Conservation (phyloP, 208 protist species). For the Leishmania aethiopica region DNA sequence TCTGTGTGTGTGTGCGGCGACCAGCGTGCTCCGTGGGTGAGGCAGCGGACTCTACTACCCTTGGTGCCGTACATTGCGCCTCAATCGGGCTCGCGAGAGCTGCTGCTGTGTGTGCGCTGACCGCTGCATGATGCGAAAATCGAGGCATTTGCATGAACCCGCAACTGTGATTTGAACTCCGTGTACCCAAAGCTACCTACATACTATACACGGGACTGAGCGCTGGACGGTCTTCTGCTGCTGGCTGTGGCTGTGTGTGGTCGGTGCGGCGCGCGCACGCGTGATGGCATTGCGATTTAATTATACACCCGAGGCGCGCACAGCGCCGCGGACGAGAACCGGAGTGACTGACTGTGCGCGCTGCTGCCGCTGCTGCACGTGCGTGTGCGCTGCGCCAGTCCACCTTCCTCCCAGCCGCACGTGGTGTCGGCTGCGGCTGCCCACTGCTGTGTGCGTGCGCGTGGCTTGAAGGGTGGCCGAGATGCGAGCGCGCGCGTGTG, state of each 20-base stretch:
- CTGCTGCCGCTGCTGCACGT: background rate
- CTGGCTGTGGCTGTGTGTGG: background rate
- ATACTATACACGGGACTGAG: slow-evolving; percentile 22
- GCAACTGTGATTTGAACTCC: background rate
- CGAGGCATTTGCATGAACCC: too few relatives aligned
- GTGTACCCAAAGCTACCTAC: slow-evolving; percentile 26
- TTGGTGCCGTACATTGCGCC: slow-evolving; percentile 3
- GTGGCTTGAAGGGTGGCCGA: slow-evolving; percentile 11
- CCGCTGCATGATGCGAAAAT: too few relatives aligned
- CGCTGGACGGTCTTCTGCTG: slow-evolving; percentile 8
- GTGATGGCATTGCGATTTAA: slow-evolving; percentile 17
- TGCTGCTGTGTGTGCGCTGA: too few relatives aligned
- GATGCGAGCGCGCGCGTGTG: background rate
- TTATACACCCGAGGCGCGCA: slow-evolving; percentile 15
- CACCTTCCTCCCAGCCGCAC: slow-evolving; percentile 10
- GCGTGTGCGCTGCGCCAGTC: slow-evolving; percentile 1
- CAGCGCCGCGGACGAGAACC: slow-evolving; percentile 4
- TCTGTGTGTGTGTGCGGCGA: background rate
- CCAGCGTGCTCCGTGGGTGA: slow-evolving; percentile 17
- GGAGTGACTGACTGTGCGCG: slow-evolving; percentile 5
- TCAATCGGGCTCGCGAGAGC: too few relatives aligned
- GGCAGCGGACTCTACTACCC: slow-evolving; percentile 17
- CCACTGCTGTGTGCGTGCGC: slow-evolving; percentile 8
- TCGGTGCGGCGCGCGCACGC: background rate
- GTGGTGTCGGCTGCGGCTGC: slow-evolving; percentile 6